Percentiles rank a stretch among this genome's conserved stretches.
Conservation (phyloP, 208 protist genomes). For the Wallacemonas sp. region DNA sequence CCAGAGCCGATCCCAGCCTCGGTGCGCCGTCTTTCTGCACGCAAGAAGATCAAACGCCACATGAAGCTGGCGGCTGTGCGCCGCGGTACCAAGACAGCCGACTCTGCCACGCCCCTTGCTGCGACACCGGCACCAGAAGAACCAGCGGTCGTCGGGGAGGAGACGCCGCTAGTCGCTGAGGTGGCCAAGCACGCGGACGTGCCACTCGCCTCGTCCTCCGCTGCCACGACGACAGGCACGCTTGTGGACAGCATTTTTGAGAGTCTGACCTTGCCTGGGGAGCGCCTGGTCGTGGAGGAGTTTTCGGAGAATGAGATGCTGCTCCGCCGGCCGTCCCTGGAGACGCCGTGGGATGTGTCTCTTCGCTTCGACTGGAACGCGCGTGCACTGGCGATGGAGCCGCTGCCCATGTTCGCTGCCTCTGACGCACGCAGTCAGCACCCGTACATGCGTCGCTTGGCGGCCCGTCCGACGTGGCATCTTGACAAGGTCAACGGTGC, state of each 20-base stretch:
- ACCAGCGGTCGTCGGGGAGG: neutral
- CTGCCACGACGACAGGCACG: neutral
- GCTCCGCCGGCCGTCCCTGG: slow-evolving; percentile 44
- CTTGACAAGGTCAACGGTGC: slow-evolving; percentile 74
- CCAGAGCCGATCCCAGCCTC: neutral
- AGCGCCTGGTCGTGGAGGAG: slow-evolving; percentile 50
- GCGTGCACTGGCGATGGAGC: slow-evolving; percentile 57
- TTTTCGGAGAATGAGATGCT: slow-evolving; percentile 70
- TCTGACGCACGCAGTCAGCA: slow-evolving; percentile 41
- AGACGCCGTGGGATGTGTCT: slow-evolving; percentile 67
- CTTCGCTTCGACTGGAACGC: slow-evolving; percentile 77
- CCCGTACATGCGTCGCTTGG: slow-evolving; percentile 56
- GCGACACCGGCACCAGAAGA: neutral
- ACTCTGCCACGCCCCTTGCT: neutral
- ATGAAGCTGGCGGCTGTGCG: neutral
- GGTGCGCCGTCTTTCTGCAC: neutral
- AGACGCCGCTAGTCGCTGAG: neutral
- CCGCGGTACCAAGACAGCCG: neutral
- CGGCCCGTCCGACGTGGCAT: slow-evolving; percentile 54
- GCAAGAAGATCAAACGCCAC: neutral
- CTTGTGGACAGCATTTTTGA: slow-evolving; percentile 22
- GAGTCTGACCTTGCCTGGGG: slow-evolving; percentile 48
- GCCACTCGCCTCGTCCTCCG: neutral
- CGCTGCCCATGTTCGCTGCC: slow-evolving; percentile 44
- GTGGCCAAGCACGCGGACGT: neutral